These are phyloP conservation scores for Daldinia childiae DNA, from an alignment of 495 filamentous ascomycete genomes.

Conservation along the genomic window DNA sequence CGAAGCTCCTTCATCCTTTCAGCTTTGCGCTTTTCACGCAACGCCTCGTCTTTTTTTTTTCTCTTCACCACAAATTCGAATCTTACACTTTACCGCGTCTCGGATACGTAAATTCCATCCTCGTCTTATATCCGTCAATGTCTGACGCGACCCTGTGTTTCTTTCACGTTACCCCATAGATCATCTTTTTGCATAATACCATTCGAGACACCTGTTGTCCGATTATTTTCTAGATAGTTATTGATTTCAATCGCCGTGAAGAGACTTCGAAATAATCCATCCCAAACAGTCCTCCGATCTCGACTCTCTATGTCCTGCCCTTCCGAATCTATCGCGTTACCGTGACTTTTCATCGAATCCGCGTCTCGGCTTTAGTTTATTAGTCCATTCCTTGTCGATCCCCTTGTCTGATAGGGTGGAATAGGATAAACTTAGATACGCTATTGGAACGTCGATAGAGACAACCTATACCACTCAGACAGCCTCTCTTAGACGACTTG, in stretches of 20 bases:
- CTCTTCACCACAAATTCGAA: slow-evolving; percentile 2
- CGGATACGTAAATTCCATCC: background rate
- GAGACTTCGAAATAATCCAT: slow-evolving; percentile 4
- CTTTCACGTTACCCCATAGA: slow-evolving; percentile 20
- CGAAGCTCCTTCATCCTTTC: slow-evolving; percentile 26
- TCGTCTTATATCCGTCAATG: slow-evolving; percentile 8
- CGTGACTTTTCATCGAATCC: slow-evolving; percentile 5
- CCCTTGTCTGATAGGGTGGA: background rate
- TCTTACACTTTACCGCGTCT: background rate
- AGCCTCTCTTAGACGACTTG: background rate
- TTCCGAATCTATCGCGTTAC: slow-evolving; percentile 12
- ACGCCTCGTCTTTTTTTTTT: slow-evolving; percentile 20
- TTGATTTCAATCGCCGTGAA: slow-evolving; percentile 22
- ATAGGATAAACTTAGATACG: background rate
- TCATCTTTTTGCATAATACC: slow-evolving; percentile 26
- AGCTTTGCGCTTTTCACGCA: slow-evolving; percentile 38
- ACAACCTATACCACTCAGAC: background rate
- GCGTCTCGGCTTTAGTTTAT: background rate
- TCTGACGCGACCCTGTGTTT: background rate
- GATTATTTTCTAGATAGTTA: slow-evolving; percentile 9
- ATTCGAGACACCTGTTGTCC: slow-evolving; percentile 16
- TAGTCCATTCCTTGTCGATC: background rate
- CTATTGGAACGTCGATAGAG: background rate
- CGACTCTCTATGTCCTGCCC: slow-evolving; percentile 6
- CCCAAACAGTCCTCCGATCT: background rate